phyloP scores from a whole-genome alignment of 192 early-diverging fungal species.

The Backusella morwellensis region DNA sequence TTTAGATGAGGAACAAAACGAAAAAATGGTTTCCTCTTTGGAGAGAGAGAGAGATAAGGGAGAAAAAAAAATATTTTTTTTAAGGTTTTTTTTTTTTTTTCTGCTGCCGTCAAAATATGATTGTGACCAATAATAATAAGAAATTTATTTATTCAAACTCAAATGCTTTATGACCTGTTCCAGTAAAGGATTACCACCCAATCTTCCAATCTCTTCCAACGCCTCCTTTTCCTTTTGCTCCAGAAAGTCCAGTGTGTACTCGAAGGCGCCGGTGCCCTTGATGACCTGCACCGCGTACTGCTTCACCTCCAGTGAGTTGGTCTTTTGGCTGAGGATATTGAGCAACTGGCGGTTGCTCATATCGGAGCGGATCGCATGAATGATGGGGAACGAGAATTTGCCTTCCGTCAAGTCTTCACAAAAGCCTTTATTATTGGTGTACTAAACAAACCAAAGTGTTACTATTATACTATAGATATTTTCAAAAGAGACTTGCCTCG shows the following conservation, averaged over 20 bases:
- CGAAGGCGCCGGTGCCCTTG: constrained; percentile 63
- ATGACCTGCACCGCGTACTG: constrained; percentile 75
- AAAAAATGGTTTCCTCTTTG: background rate
- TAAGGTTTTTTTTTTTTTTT: background rate
- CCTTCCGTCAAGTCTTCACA: constrained; percentile 92
- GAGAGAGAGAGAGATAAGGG: background rate
- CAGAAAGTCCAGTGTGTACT: constrained; percentile 60
- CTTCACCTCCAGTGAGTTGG: constrained; percentile 71
- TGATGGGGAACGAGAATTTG: constrained; percentile 87
- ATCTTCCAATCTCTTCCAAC: constrained; percentile 47
- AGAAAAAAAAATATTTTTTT: background rate
- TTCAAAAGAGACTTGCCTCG: background rate
- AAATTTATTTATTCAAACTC: background rate
- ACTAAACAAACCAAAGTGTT: constrained; percentile 26
- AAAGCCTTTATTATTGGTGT: constrained; percentile 81
- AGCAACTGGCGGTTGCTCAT: constrained; percentile 52
- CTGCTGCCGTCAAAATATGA: background rate
- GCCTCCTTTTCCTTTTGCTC: constrained; percentile 54
- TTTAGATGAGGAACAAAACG: background rate
- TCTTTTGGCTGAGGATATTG: constrained; percentile 76
- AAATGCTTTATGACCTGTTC: constrained; percentile 35
- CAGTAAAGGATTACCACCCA: constrained; percentile 71
- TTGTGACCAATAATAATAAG: background rate
- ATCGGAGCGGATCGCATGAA: constrained; percentile 62
- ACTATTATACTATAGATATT: background rate